These are phyloP conservation scores for Takashimella koratensis DNA, from an alignment of 1,284 basidiomycete genomes.

Conservation along the genomic window DNA sequence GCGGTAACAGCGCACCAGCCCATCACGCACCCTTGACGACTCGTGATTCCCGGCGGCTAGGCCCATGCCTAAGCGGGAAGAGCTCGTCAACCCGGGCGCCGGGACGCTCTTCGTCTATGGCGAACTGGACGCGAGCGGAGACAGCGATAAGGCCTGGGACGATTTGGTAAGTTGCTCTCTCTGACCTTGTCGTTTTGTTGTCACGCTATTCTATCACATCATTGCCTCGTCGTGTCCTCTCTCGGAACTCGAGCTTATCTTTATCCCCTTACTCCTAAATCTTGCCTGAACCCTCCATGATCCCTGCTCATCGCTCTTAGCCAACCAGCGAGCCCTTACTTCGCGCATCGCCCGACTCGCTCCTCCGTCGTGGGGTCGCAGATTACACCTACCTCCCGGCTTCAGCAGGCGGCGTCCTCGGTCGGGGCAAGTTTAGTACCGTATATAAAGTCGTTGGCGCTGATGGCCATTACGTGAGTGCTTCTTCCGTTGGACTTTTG, in stretches of 20 bases:
- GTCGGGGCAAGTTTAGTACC: conserved; percentile 52
- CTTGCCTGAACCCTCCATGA: background rate
- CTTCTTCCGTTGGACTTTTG: too few species aligned
- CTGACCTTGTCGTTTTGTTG: background rate
- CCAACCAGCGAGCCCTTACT: conserved; percentile 9
- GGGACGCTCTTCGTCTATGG: conserved; percentile 38
- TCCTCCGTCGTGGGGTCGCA: conserved; percentile 48
- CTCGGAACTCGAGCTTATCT: too few species aligned
- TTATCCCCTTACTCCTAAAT: too few species aligned
- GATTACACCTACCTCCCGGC: conserved; percentile 48
- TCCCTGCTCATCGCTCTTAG: conserved; percentile 3
- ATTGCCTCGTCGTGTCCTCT: too few species aligned
- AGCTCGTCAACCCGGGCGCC: conserved; percentile 32
- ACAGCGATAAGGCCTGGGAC: conserved; percentile 11
- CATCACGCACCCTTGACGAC: too few species aligned
- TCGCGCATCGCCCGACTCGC: conserved; percentile 35
- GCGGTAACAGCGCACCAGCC: too few species aligned
- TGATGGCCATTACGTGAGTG: conserved; percentile 39
- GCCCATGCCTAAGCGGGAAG: conserved; percentile 10
- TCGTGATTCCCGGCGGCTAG: too few species aligned
- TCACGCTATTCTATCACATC: too few species aligned
- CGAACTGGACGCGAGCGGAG: background rate
- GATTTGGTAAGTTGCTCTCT: conserved; percentile 9
- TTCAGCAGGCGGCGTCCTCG: conserved; percentile 41
- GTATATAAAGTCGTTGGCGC: conserved; percentile 48